A percentile compares a stretch with the other conserved stretches of the same genome.
Evolutionary conservation across 1,139 yeast species (phyloP).

Genomic region (Yamadazyma atmosphaerica): DNA sequence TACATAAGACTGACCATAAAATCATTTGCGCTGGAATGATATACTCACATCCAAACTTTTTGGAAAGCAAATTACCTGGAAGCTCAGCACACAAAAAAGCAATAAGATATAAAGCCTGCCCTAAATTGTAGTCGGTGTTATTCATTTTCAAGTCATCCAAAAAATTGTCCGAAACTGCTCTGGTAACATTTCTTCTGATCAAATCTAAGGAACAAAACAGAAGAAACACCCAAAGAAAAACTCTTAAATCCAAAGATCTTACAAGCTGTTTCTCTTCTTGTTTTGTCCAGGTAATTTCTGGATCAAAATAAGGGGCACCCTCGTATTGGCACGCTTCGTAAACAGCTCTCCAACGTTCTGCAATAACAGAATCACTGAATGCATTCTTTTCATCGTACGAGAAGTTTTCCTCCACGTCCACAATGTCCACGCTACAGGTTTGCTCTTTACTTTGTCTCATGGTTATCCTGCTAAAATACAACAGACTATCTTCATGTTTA

Average conservation of each 20-base stretch:
- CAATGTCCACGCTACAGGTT: not conserved
- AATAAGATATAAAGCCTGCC: slow-evolving; percentile 30
- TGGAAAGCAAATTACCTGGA: slow-evolving; percentile 35
- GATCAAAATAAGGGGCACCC: slow-evolving; percentile 44
- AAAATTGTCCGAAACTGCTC: slow-evolving; percentile 34
- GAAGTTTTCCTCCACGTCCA: not conserved
- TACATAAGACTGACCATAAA: slow-evolving; percentile 32
- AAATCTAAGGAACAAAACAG: slow-evolving; percentile 34
- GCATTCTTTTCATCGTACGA: not conserved
- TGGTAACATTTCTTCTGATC: slow-evolving; percentile 32
- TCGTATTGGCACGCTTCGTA: slow-evolving; percentile 47
- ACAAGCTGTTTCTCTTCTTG: slow-evolving; percentile 42
- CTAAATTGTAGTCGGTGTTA: slow-evolving; percentile 33
- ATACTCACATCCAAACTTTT: slow-evolving; percentile 32
- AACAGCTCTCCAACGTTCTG: slow-evolving; percentile 36
- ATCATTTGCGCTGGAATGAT: slow-evolving; percentile 35
- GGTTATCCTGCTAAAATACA: not conserved
- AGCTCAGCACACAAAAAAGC: slow-evolving; percentile 32
- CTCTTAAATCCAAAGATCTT: slow-evolving; percentile 40
- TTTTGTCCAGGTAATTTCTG: slow-evolving; percentile 43
- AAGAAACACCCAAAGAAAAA: slow-evolving; percentile 30
- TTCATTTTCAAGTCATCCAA: slow-evolving; percentile 27
- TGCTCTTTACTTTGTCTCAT: not conserved
- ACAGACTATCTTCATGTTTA: not conserved
- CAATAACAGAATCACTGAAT: slow-evolving; percentile 27